Percentiles rank a stretch among this genome's conserved stretches.
phyloP scores from a whole-genome alignment of 345 rosid species.

The Acer yangbiense region DNA sequence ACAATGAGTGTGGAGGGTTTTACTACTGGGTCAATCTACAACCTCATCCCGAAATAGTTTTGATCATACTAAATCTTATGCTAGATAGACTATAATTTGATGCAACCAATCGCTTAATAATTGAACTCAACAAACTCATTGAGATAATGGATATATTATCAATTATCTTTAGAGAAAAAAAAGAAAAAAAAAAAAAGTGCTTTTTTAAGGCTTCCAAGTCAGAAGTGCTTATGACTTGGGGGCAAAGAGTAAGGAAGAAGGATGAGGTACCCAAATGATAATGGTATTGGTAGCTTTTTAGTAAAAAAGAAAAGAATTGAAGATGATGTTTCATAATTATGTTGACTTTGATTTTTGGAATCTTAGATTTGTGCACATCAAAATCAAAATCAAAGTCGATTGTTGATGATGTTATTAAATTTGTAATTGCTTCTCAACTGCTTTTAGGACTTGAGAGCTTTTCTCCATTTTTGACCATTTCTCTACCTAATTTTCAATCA shows the following conservation, averaged over 20 bases:
- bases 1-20: too few relatives aligned
- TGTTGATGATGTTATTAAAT: too few relatives aligned
- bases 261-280: not conserved
- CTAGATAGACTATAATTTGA: not conserved
- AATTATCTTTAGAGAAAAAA: not conserved
- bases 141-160: not conserved
- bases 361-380: not conserved
- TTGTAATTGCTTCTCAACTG: not conserved
- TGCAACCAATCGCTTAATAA: not conserved
- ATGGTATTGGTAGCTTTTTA: not conserved
- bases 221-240: not conserved
- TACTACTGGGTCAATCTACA: too few relatives aligned
- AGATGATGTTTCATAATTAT: constrained; percentile 14
- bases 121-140: not conserved
- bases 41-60: too few relatives aligned
- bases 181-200: not conserved
- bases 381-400: not conserved
- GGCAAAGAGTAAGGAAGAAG: constrained; percentile 10
- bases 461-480: constrained; percentile 16
- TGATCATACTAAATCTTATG: too few relatives aligned
- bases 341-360: constrained; percentile 33
- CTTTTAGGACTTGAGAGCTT: not conserved
- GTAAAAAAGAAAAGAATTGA: not conserved
- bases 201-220: not conserved
- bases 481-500: not conserved